phyloP scores from a whole-genome alignment of 805 yeast species.

The Kuraishia cidri region DNA sequence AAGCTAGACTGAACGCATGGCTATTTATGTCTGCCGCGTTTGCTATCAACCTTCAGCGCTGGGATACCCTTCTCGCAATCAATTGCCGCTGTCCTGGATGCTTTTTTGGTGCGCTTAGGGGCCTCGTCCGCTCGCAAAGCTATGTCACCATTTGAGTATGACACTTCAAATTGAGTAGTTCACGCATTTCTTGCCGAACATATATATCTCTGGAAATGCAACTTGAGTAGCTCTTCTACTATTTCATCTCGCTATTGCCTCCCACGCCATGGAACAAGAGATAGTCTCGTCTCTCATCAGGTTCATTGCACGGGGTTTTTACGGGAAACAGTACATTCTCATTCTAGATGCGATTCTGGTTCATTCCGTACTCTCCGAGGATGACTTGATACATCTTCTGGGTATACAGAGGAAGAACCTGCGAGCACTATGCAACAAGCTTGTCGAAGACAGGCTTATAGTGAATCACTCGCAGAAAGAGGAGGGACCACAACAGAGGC shows the following conservation, averaged over 20 bases:
- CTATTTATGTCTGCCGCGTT: too few species aligned
- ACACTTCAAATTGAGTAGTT: background rate
- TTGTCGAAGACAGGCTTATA: constrained; percentile 78
- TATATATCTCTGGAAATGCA: background rate
- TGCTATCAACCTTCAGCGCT: too few species aligned
- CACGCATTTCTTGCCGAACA: background rate
- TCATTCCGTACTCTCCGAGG: constrained; percentile 89
- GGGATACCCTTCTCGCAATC: background rate
- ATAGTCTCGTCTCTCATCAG: constrained; percentile 43
- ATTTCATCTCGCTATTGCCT: background rate
- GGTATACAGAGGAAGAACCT: constrained; percentile 84
- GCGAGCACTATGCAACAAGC: constrained; percentile 68
- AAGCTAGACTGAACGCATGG: too few species aligned
- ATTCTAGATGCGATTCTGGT: constrained; percentile 80
- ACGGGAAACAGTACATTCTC: constrained; percentile 73
- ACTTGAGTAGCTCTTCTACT: background rate
- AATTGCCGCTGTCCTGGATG: background rate
- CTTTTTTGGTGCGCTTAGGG: background rate
- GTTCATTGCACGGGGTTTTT: constrained; percentile 81
- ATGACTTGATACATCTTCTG: constrained; percentile 72
- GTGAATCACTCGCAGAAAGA: constrained; percentile 66
- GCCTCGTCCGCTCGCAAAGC: background rate
- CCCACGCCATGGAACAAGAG: constrained; percentile 2
- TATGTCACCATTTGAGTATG: background rate
- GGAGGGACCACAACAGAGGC: constrained; percentile 54